Percentiles rank a stretch among this genome's conserved stretches.
Evolutionary conservation across 78 protist genomes (phyloP).

Genomic region (Isochrysis galbana): DNA sequence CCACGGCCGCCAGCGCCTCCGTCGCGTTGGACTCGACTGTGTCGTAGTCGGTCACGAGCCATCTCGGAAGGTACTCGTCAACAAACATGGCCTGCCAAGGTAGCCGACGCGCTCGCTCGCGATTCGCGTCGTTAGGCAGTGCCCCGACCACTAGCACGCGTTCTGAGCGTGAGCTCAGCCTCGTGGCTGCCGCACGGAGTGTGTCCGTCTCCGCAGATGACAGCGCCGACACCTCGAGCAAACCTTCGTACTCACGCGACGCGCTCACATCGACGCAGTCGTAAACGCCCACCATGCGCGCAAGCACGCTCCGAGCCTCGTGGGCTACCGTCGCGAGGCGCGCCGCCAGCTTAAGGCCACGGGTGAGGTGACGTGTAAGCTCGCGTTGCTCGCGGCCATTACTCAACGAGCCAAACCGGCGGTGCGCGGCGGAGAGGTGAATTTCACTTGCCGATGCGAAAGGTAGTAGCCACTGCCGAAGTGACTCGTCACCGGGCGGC

Average conservation of each 20-base stretch:
- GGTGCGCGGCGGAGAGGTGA: background rate
- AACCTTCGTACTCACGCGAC: background rate
- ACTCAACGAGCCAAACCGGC: background rate
- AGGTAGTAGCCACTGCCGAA: background rate
- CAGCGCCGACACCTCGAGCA: background rate
- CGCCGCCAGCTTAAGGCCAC: background rate
- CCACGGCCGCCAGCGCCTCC: background rate
- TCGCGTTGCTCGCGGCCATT: background rate
- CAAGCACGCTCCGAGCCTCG: background rate
- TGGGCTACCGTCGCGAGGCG: background rate
- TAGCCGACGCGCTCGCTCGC: background rate
- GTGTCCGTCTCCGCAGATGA: background rate
- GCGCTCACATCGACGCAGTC: background rate
- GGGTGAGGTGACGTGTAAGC: background rate
- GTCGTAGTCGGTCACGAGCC: background rate
- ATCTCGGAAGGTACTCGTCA: background rate
- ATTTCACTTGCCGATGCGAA: background rate
- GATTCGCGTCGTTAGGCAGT: background rate
- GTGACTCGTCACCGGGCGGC: no score
- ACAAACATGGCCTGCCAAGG: background rate
- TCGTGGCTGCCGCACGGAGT: no score
- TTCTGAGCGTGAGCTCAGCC: no score
- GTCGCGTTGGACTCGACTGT: background rate
- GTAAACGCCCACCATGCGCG: background rate
- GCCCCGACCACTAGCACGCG: background rate